phyloP scores from a whole-genome alignment of 768 basidiomycete genomes.

The Leccinum olivaceopallidum region DNA sequence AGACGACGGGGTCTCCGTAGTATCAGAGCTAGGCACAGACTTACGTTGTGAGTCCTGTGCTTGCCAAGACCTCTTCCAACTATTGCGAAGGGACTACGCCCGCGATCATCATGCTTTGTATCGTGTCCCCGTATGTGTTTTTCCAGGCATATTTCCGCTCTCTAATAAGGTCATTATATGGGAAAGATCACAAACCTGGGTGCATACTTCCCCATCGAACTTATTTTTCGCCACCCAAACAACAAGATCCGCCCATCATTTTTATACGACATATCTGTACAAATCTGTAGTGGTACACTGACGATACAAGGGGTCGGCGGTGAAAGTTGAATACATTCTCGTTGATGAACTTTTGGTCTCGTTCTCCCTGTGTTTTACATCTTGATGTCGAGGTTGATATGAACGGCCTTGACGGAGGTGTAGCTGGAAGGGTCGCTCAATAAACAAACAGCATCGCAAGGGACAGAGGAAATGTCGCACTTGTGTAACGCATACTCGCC shows the following conservation, averaged over 20 bases:
- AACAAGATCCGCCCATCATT: neutral
- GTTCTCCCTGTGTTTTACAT: conserved; percentile 8
- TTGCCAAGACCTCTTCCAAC: neutral
- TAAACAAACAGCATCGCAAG: neutral
- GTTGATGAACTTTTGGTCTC: neutral
- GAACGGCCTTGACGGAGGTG: conserved; percentile 25
- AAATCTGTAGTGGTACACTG: neutral
- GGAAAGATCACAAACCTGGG: too few species aligned
- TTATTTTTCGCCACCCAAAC: neutral
- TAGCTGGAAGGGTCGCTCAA: conserved; percentile 13
- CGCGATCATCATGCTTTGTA: too few species aligned
- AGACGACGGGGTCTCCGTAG: too few species aligned
- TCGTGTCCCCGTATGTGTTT: too few species aligned
- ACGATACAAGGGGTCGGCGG: neutral
- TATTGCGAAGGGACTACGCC: too few species aligned
- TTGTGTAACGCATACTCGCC: conserved; percentile 71
- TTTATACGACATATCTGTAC: neutral
- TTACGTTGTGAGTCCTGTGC: neutral
- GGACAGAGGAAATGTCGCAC: conserved; percentile 33
- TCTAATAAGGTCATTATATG: neutral
- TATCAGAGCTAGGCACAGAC: neutral
- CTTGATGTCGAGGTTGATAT: conserved; percentile 49
- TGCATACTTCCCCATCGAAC: neutral
- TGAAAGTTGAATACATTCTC: neutral
- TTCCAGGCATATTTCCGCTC: neutral